Percentiles rank a stretch among this genome's conserved stretches.
These are phyloP conservation scores for Lipomyces sp. DNA, from an alignment of 805 yeast genomes.

Conservation along the genomic window DNA sequence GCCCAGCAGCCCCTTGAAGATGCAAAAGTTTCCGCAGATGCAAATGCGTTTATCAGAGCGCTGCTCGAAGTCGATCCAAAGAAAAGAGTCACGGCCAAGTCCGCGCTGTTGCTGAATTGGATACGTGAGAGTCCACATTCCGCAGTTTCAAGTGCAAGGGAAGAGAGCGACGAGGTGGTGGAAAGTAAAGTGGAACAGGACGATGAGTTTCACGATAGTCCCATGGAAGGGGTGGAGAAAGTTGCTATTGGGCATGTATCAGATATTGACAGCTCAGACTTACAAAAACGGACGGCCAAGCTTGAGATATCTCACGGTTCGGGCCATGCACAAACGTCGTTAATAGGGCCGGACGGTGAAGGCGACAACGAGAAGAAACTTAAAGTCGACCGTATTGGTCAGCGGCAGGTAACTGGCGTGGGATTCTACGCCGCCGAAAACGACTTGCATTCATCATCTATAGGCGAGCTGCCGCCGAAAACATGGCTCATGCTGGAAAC, in stretches of 20 bases:
- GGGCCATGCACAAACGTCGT: constrained; percentile 4
- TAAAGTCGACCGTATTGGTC: constrained; percentile 50
- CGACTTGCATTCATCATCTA: constrained; percentile 18
- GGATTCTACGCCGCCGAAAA: constrained; percentile 35
- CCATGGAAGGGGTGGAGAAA: constrained; percentile 7
- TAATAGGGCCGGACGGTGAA: constrained; percentile 19
- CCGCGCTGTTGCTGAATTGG: constrained; percentile 86
- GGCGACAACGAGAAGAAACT: constrained; percentile 40
- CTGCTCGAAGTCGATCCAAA: constrained; percentile 79
- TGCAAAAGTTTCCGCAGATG: constrained; percentile 67
- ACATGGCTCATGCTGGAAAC: constrained; percentile 68
- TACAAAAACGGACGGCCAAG: constrained; percentile 9
- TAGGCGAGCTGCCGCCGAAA: constrained; percentile 54
- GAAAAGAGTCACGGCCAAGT: constrained; percentile 70
- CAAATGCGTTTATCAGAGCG: constrained; percentile 70
- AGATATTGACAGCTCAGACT: constrained; percentile 7
- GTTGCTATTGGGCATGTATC: background rate
- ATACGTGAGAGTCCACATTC: constrained; percentile 45
- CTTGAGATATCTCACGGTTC: background rate
- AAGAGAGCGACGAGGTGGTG: background rate
- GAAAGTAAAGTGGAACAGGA: constrained; percentile 33
- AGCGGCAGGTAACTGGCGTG: constrained; percentile 30
- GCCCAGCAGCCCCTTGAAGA: constrained; percentile 66
- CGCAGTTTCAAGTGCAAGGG: background rate
- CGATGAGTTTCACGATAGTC: background rate